A percentile compares a stretch with the other conserved stretches of the same genome.
Evolutionary conservation across 2,329 filamentous ascomycete species (phyloP).

Genomic region (Colletotrichum phormii): DNA sequence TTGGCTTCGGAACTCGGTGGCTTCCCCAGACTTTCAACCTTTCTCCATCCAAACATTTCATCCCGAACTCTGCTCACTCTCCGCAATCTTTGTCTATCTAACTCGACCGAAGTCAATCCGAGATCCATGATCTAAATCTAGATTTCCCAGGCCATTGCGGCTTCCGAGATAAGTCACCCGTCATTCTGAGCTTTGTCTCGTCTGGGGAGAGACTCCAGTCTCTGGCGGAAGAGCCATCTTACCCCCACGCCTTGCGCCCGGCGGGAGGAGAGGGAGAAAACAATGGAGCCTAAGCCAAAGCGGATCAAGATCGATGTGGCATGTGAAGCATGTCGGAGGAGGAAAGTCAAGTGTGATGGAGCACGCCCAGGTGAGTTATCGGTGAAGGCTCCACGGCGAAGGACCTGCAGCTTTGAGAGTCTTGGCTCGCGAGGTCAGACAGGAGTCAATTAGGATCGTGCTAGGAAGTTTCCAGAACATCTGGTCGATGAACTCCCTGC

Average conservation of each 20-base stretch:
- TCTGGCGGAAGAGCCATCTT: not conserved
- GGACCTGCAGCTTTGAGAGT: not conserved
- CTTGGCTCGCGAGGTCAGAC: not conserved
- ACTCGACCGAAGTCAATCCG: constrained; percentile 12
- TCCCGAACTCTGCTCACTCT: constrained; percentile 13
- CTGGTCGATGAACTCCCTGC: not conserved
- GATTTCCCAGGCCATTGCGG: not conserved
- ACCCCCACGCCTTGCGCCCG: not conserved
- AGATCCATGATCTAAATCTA: constrained; percentile 18
- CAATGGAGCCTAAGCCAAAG: constrained; percentile 43
- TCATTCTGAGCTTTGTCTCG: constrained; percentile 6
- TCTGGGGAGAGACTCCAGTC: not conserved
- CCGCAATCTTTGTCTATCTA: constrained; percentile 12
- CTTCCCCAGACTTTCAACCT: not conserved
- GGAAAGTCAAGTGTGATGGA: constrained; percentile 57
- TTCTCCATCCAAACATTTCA: constrained; percentile 23
- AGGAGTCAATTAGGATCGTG: not conserved
- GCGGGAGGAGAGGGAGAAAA: constrained; percentile 7
- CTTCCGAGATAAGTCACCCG: constrained; percentile 16
- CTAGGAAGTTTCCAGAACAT: not conserved
- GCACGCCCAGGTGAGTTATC: constrained; percentile 47
- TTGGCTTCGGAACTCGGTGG: constrained; percentile 24
- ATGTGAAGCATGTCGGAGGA: constrained; percentile 54
- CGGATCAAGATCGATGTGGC: constrained; percentile 57
- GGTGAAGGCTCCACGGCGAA: not conserved